Evolutionary conservation across 305 asterid genomes (phyloP).

Genomic region (Nicotiana rustica): DNA sequence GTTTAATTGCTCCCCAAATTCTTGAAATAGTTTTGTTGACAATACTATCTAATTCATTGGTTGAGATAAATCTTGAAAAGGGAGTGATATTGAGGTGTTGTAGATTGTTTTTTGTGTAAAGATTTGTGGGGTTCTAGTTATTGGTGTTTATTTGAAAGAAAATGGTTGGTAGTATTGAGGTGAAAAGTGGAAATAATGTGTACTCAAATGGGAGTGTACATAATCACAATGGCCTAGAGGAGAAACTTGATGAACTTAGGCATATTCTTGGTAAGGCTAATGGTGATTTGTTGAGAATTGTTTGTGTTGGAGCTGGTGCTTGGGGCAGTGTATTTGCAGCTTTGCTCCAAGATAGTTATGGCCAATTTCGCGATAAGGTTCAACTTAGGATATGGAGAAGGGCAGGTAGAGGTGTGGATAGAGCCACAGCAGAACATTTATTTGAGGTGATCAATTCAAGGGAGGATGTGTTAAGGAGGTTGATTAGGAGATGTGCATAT

Average conservation of each 20-base stretch:
- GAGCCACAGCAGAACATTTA: constrained; percentile 75
- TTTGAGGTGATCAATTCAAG: constrained; percentile 90
- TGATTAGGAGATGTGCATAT: constrained; percentile 88
- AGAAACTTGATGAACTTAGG: constrained; percentile 69
- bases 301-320: constrained; percentile 80
- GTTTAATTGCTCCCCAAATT: not conserved
- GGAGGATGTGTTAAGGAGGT: constrained; percentile 80
- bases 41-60: not conserved
- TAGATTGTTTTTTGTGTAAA: not conserved
- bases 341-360: constrained; percentile 69
- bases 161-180: constrained; percentile 76
- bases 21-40: constrained; percentile 4
- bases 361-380: constrained; percentile 70
- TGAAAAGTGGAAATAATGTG: constrained; percentile 37
- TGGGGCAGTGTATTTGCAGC: constrained; percentile 85
- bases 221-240: constrained; percentile 52
- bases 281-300: constrained; percentile 66
- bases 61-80: not conserved
- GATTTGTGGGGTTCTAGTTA: constrained; percentile 37
- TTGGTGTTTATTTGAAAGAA: constrained; percentile 43
- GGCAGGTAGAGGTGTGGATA: constrained; percentile 67
- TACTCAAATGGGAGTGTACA: constrained; percentile 55
- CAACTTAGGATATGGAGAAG: constrained; percentile 83
- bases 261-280: constrained; percentile 57
- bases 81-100: constrained; percentile 7